These are phyloP conservation scores for Dendrocalamus latiflorus DNA, from an alignment of 202 grass and related monocot species.

Conservation along the genomic window DNA sequence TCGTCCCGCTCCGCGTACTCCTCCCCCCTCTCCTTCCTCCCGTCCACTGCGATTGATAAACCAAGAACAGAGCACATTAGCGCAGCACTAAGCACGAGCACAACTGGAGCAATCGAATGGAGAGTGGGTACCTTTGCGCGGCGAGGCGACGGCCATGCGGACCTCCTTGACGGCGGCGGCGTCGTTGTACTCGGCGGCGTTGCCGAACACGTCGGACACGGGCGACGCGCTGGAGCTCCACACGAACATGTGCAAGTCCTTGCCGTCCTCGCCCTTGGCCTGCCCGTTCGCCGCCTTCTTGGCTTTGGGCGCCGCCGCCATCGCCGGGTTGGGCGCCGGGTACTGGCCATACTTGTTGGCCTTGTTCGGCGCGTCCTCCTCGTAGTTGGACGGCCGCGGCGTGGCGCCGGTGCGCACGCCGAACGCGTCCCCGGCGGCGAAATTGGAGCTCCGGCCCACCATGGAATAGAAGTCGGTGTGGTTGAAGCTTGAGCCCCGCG, in stretches of 20 bases:
- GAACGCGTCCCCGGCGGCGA: background rate
- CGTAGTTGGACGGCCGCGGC: background rate
- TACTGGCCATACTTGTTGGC: constrained; percentile 61
- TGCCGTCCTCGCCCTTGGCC: constrained; percentile 81
- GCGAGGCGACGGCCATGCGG: constrained; percentile 67
- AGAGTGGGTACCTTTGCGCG: constrained; percentile 58
- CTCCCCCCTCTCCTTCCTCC: constrained; percentile 49
- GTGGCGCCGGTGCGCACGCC: too few relatives aligned
- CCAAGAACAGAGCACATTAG: background rate
- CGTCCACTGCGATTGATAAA: constrained; percentile 37
- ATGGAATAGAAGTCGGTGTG: constrained; percentile 99
- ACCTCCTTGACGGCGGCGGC: constrained; percentile 63
- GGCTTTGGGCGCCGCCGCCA: constrained; percentile 33
- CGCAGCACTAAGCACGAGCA: background rate
- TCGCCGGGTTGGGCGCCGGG: constrained; percentile 80
- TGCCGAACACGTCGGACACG: constrained; percentile 91
- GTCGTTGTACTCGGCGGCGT: constrained; percentile 68
- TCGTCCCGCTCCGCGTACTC: constrained; percentile 63
- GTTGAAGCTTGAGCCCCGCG: constrained; percentile 94
- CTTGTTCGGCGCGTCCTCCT: constrained; percentile 61
- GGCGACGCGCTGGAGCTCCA: constrained; percentile 98
- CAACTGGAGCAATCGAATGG: background rate
- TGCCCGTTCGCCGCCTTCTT: constrained; percentile 47
- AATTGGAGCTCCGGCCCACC: constrained; percentile 94
- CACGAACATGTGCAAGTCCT: constrained; percentile 99